Percentiles rank a stretch among this genome's conserved stretches.
These are phyloP conservation scores for Leishmania tarentolae DNA, from an alignment of 208 protist species.

Conservation along the genomic window DNA sequence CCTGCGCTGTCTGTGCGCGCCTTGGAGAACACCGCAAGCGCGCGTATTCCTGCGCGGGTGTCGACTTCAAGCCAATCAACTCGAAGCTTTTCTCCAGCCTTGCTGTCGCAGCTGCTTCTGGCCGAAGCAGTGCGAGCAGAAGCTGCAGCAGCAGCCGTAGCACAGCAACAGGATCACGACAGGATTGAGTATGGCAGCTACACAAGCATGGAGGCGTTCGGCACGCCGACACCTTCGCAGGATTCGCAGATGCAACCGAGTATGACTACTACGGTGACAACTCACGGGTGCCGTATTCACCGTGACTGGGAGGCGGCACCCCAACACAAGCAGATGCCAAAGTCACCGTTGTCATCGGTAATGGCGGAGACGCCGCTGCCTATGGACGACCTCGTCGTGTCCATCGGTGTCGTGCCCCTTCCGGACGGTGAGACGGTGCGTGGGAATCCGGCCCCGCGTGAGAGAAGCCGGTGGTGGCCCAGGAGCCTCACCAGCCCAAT, in stretches of 20 bases:
- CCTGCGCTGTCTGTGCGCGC: not conserved
- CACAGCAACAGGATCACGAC: not conserved
- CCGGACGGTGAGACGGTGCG: slow-evolving; percentile 4
- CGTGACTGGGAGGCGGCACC: not conserved
- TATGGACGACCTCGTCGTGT: slow-evolving; percentile 27
- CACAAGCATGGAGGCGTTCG: not conserved
- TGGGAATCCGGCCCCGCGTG: not conserved
- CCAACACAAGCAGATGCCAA: not conserved
- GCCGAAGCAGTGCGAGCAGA: slow-evolving; percentile 24
- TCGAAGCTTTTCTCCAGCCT: not conserved
- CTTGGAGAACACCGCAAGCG: too few species aligned
- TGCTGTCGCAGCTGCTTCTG: slow-evolving; percentile 23
- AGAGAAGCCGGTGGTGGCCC: slow-evolving; percentile 3
- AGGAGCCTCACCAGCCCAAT: not conserved
- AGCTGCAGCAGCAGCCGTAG: not conserved
- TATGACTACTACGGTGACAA: not conserved
- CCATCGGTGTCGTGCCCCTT: slow-evolving; percentile 58
- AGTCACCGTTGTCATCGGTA: not conserved
- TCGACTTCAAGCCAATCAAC: not conserved
- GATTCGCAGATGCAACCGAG: not conserved
- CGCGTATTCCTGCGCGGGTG: not conserved
- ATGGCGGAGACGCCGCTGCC: not conserved
- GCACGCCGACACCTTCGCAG: not conserved
- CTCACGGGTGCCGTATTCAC: not conserved
- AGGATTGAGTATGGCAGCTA: not conserved